Conservation (phyloP, 768 basidiomycete species). For the Leucocoprinus birnbaumii region DNA sequence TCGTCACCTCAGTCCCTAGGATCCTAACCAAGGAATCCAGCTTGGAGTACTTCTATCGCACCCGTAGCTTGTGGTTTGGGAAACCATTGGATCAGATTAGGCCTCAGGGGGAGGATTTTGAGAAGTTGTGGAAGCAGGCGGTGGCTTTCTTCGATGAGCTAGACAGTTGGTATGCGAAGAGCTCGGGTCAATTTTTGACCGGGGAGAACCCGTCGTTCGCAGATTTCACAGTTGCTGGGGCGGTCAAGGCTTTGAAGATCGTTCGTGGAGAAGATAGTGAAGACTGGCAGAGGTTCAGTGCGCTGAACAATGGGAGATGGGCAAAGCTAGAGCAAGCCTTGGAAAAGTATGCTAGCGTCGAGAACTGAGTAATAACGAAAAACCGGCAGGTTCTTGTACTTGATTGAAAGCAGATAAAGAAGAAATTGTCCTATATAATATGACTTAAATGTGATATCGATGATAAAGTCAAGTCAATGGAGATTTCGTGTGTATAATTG, state of each 20-base stretch:
- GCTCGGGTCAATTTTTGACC: slow-evolving; percentile 29
- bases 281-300: slow-evolving; percentile 37
- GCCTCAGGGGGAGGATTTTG: slow-evolving; percentile 26
- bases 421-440: too few relatives aligned
- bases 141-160: slow-evolving; percentile 27
- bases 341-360: slow-evolving; percentile 11
- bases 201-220: slow-evolving; percentile 35
- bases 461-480: too few relatives aligned
- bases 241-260: slow-evolving; percentile 27
- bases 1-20: slow-evolving; percentile 16
- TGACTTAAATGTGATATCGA: too few relatives aligned
- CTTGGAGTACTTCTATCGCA: slow-evolving; percentile 32
- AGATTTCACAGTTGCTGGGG: slow-evolving; percentile 35
- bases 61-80: slow-evolving; percentile 27
- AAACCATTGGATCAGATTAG: slow-evolving; percentile 32
- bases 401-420: too few relatives aligned
- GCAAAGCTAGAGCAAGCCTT: slow-evolving; percentile 15
- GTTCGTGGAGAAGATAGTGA: slow-evolving; percentile 33
- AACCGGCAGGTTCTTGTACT: too few relatives aligned
- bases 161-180: slow-evolving; percentile 27
- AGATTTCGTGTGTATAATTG: too few relatives aligned
- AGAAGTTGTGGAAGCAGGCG: slow-evolving; percentile 34
- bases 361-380: too few relatives aligned
- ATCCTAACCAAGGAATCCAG: slow-evolving; percentile 20
- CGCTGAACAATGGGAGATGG: slow-evolving; percentile 41